Evolutionary conservation across 257 asterid species (phyloP).

Genomic region (Coffea canephora): DNA sequence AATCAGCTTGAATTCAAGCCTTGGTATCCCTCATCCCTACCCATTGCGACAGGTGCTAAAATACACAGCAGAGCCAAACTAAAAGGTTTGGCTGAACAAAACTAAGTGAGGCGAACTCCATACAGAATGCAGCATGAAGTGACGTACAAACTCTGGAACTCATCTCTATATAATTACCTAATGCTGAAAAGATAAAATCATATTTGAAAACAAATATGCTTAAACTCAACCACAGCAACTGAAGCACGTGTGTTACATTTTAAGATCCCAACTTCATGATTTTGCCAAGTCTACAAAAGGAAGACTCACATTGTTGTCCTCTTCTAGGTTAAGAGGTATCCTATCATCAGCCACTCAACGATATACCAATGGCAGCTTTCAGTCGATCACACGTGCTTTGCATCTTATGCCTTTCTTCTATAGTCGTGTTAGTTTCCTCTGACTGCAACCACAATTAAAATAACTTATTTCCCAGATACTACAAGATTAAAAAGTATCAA

Average conservation of each 20-base stretch:
- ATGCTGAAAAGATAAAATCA: too few species aligned
- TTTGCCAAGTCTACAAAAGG: not conserved
- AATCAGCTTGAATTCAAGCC: not conserved
- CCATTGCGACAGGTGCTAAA: not conserved
- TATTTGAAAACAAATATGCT: not conserved
- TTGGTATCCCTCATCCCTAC: not conserved
- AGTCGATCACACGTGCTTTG: constrained; percentile 45
- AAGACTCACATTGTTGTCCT: not conserved
- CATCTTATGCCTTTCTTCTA: constrained; percentile 60
- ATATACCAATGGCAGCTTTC: constrained; percentile 27
- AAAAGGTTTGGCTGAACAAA: too few species aligned
- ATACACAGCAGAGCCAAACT: too few species aligned
- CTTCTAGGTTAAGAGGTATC: constrained; percentile 22
- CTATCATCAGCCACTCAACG: constrained; percentile 6
- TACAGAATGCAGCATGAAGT: not conserved
- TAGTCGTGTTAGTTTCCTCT: constrained; percentile 38
- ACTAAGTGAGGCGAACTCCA: not conserved
- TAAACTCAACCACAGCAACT: not conserved
- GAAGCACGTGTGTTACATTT: not conserved
- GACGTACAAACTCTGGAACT: not conserved
- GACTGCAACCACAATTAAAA: constrained; percentile 39
- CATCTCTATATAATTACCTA: not conserved
- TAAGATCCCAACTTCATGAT: not conserved
- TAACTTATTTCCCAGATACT: not conserved
- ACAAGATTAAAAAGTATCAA: not conserved